Percentiles rank a stretch among this genome's conserved stretches.
phyloP scores from a whole-genome alignment of 2,329 filamentous ascomycete genomes.

The Herpomyces periplanetae region DNA sequence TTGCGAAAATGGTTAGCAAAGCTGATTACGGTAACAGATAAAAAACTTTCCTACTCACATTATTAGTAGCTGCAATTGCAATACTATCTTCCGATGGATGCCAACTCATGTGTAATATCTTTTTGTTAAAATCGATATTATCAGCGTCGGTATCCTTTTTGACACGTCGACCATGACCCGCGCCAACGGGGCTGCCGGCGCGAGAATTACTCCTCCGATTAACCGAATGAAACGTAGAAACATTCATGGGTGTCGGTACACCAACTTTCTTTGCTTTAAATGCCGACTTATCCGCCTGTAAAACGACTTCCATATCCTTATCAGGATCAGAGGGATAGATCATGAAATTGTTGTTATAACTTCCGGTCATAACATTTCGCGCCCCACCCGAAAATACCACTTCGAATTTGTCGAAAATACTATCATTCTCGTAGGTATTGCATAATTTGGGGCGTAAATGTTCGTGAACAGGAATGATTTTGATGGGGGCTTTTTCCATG shows the following conservation, averaged over 20 bases:
- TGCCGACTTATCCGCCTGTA: constrained; percentile 90
- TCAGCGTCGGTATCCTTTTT: constrained; percentile 95
- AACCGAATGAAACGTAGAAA: too few species aligned
- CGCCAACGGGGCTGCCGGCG: constrained; percentile 38
- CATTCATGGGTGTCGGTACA: constrained; percentile 81
- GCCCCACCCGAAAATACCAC: constrained; percentile 93
- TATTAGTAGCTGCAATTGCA: constrained; percentile 94
- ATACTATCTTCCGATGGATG: constrained; percentile 98
- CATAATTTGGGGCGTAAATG: constrained; percentile 72
- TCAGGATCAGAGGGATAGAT: constrained; percentile 89
- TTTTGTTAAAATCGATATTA: constrained; percentile 99
- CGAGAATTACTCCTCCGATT: constrained; percentile 54
- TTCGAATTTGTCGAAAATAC: constrained; percentile 98
- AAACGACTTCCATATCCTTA: constrained; percentile 80
- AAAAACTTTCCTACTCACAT: constrained; percentile 21
- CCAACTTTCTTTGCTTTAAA: constrained; percentile 99
- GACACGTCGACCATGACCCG: constrained; percentile 62
- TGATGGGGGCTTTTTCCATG: constrained; percentile 87
- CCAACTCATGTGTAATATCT: constrained; percentile 99
- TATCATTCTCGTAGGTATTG: constrained; percentile 96
- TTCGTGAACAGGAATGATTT: constrained; percentile 95
- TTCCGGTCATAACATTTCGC: constrained; percentile 97
- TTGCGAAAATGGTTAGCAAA: too few species aligned
- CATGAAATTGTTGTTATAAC: constrained; percentile 99
- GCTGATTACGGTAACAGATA: neutral